Percentiles rank a stretch among this genome's conserved stretches.
These are phyloP conservation scores for Stephanodiscus triporus DNA, from an alignment of 108 stramenopile genomes.

Conservation along the genomic window DNA sequence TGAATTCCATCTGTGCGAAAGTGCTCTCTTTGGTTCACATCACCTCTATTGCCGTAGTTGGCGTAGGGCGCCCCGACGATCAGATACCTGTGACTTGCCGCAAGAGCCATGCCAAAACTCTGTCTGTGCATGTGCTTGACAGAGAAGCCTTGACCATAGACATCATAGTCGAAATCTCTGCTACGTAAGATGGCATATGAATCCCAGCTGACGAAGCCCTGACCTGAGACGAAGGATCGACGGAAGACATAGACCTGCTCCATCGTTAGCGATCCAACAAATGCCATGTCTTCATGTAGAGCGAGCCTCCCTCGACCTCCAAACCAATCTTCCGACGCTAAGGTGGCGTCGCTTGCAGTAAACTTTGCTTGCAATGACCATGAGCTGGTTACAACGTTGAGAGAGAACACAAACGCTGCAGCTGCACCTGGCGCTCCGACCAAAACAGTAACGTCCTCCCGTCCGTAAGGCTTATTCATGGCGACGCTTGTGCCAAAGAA, in stretches of 20 bases:
- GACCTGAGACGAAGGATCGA: constrained; percentile 27
- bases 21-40: constrained; percentile 21
- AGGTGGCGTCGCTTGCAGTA: constrained; percentile 21
- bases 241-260: constrained; percentile 60
- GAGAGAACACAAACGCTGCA: constrained; percentile 48
- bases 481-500: constrained; percentile 58
- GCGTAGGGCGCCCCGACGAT: constrained; percentile 56
- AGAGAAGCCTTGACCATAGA: constrained; percentile 39
- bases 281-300: constrained; percentile 50
- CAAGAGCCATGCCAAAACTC: constrained; percentile 70
- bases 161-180: constrained; percentile 70
- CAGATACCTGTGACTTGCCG: constrained; percentile 44
- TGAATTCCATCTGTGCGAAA: constrained; percentile 46
- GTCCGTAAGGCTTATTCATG: constrained; percentile 55
- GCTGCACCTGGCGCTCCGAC: constrained; percentile 64
- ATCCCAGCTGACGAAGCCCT: constrained; percentile 51
- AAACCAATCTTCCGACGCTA: constrained; percentile 41
- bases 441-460: constrained; percentile 54
- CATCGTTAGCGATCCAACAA: constrained; percentile 54
- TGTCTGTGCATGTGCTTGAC: constrained; percentile 49
- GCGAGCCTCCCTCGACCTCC: constrained; percentile 40
- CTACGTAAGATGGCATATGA: constrained; percentile 16
- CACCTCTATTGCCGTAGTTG: constrained; percentile 45
- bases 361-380: constrained; percentile 23
- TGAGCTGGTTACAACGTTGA: constrained; percentile 5